Evolutionary conservation across 106 monocot genomes (phyloP).

Genomic region (Chionographis japonica): DNA sequence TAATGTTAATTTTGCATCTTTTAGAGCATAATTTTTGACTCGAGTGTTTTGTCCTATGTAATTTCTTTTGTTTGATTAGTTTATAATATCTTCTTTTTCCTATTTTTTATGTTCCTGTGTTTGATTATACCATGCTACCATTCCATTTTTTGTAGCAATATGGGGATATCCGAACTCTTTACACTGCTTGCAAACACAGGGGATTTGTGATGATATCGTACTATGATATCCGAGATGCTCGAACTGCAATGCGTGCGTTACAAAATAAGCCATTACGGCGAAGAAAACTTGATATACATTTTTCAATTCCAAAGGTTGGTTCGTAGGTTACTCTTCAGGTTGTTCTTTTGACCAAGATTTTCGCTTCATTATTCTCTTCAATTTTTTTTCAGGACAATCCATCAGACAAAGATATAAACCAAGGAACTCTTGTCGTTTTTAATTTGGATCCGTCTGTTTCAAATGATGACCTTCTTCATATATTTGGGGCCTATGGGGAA

Average conservation of each 20-base stretch:
- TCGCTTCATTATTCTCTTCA: constrained; percentile 3
- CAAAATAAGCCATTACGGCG: constrained; percentile 73
- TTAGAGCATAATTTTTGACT: too few species aligned
- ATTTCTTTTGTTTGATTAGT: neutral
- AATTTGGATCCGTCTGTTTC: constrained; percentile 89
- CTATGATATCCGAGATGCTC: constrained; percentile 72
- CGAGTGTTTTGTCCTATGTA: too few species aligned
- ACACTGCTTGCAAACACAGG: constrained; percentile 72
- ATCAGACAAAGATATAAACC: constrained; percentile 87
- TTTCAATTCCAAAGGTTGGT: constrained; percentile 77
- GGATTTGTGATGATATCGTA: constrained; percentile 93
- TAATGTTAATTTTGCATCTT: too few species aligned
- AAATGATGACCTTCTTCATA: constrained; percentile 76
- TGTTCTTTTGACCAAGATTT: constrained; percentile 1
- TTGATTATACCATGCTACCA: neutral
- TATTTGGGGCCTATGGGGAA: constrained; percentile 82
- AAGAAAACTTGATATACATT: constrained; percentile 79
- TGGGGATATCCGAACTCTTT: constrained; percentile 72
- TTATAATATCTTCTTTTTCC: neutral
- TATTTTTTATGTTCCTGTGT: neutral
- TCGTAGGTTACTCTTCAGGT: neutral
- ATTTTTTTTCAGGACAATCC: constrained; percentile 61
- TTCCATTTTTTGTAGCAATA: constrained; percentile 44
- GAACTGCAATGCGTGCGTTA: constrained; percentile 69
- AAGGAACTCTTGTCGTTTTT: constrained; percentile 84